Evolutionary conservation across 345 rosid genomes (phyloP).

Genomic region (Populus tremula): DNA sequence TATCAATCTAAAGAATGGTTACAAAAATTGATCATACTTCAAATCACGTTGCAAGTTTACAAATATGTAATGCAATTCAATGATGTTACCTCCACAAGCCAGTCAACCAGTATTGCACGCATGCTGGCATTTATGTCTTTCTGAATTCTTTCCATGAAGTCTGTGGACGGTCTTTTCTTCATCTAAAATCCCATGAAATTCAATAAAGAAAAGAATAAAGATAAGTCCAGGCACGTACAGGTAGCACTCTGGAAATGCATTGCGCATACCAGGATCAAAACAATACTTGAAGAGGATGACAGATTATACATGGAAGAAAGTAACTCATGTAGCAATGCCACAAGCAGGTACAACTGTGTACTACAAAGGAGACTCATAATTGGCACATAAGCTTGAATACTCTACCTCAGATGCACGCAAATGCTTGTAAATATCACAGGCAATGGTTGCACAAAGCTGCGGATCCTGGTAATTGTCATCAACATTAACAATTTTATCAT

Average conservation of each 20-base stretch:
- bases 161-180: conserved; percentile 72
- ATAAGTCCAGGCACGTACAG: neutral
- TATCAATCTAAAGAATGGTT: neutral
- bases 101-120: conserved; percentile 84
- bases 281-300: neutral
- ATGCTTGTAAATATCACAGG: conserved; percentile 53
- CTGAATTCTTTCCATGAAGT: conserved; percentile 78
- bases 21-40: neutral
- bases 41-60: neutral
- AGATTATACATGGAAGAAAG: neutral
- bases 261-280: neutral
- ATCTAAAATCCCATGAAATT: conserved; percentile 32
- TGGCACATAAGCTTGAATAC: neutral
- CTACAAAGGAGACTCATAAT: neutral
- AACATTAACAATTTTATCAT: conserved; percentile 46
- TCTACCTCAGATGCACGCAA: conserved; percentile 72
- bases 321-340: neutral
- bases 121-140: conserved; percentile 80
- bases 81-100: conserved; percentile 87
- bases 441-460: conserved; percentile 73
- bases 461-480: conserved; percentile 62
- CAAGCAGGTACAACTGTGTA: neutral
- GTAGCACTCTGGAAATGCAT: neutral
- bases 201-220: neutral
- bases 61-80: neutral